phyloP scores from a whole-genome alignment of 179 eudicot genomes.

The Gypsophila paniculata region DNA sequence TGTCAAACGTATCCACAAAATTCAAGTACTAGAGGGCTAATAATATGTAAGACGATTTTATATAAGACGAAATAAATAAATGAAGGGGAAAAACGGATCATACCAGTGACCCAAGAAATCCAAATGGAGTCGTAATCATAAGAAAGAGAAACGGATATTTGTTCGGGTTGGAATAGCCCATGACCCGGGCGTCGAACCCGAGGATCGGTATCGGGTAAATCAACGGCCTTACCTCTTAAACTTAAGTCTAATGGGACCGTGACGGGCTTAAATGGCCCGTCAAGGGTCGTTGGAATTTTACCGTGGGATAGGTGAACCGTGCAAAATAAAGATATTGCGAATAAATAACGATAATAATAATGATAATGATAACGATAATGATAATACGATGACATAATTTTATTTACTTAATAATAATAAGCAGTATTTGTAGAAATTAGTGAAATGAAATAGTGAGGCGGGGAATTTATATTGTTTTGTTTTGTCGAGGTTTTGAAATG shows the following conservation, averaged over 20 bases:
- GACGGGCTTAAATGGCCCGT: conserved; percentile 78
- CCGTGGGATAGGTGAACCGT: conserved; percentile 14
- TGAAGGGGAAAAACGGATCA: neutral
- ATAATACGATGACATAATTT: too few species aligned
- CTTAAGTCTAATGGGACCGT: conserved; percentile 64
- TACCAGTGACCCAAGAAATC: conserved; percentile 98
- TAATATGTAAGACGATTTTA: too few species aligned
- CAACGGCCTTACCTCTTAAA: conserved; percentile 71
- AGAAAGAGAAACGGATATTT: conserved; percentile 76
- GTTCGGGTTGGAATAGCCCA: conserved; percentile 68
- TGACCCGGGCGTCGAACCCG: conserved; percentile 54
- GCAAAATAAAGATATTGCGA: neutral
- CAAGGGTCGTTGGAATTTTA: conserved; percentile 64
- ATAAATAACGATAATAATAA: too few species aligned
- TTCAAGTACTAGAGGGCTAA: too few species aligned
- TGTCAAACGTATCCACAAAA: too few species aligned
- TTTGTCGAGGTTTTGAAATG: too few species aligned
- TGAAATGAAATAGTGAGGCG: too few species aligned
- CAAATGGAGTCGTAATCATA: conserved; percentile 65
- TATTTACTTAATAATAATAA: too few species aligned
- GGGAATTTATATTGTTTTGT: too few species aligned
- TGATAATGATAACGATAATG: too few species aligned
- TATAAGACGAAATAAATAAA: too few species aligned
- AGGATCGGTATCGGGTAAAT: conserved; percentile 74
- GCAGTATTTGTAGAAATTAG: too few species aligned